Evolutionary conservation across 768 basidiomycete species (phyloP).

Genomic region (Boletus edulis): DNA sequence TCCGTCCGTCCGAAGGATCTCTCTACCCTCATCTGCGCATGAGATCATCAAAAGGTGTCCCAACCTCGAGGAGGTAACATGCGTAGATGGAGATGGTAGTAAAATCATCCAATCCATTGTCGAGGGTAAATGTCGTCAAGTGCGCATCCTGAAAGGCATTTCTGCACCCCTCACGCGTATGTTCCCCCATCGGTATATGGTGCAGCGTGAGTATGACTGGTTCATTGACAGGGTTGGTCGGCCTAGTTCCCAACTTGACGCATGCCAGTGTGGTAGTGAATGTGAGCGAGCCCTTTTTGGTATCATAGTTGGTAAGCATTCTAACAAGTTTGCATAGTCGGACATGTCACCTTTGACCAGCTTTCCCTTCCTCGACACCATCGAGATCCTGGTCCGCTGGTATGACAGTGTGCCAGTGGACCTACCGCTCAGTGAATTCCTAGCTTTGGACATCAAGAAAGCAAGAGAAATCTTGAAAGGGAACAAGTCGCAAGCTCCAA

Average conservation of each 20-base stretch:
- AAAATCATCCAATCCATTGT: not conserved
- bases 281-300: not conserved
- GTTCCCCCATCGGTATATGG: not conserved
- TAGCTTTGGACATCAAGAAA: not conserved
- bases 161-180: not conserved
- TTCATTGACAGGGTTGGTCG: slow-evolving; percentile 2
- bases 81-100: slow-evolving; percentile 3
- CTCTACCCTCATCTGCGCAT: slow-evolving; percentile 1
- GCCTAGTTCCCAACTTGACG: slow-evolving; percentile 6
- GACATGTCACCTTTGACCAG: not conserved
- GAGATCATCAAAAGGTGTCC: slow-evolving; percentile 11
- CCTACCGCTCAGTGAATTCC: not conserved
- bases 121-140: not conserved
- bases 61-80: slow-evolving; percentile 7
- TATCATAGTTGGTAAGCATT: not conserved
- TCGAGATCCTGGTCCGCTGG: not conserved
- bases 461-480: not conserved
- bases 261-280: not conserved
- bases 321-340: not conserved
- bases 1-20: slow-evolving; percentile 5
- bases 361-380: not conserved
- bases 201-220: not conserved
- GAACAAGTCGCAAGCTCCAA: slow-evolving; percentile 3
- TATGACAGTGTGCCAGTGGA: not conserved
- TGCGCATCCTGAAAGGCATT: slow-evolving; percentile 8